These are phyloP conservation scores for Salvia hispanica DNA, from an alignment of 257 asterid genomes.

Conservation along the genomic window DNA sequence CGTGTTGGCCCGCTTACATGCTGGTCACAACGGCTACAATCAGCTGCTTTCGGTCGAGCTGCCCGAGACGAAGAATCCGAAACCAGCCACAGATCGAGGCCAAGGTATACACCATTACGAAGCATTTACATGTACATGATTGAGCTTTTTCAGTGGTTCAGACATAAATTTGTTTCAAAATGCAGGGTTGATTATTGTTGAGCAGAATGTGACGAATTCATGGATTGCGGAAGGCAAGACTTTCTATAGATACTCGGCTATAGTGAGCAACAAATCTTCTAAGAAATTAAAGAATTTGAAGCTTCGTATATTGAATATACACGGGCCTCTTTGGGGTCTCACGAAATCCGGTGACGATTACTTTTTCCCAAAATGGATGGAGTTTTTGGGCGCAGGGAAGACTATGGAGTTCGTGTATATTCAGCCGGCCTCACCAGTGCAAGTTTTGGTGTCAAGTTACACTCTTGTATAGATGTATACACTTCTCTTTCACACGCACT, in stretches of 20 bases:
- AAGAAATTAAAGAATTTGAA: constrained; percentile 46
- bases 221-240: constrained; percentile 41
- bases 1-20: constrained; percentile 40
- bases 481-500: neutral
- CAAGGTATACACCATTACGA: neutral
- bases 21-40: constrained; percentile 43
- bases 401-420: constrained; percentile 56
- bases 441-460: constrained; percentile 48
- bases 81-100: neutral
- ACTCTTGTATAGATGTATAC: constrained; percentile 31
- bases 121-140: too few species aligned
- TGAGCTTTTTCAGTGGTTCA: too few species aligned
- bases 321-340: constrained; percentile 68
- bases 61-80: constrained; percentile 1
- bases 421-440: constrained; percentile 49
- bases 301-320: constrained; percentile 45
- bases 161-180: too few species aligned
- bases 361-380: constrained; percentile 46
- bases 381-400: constrained; percentile 46
- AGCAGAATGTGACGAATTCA: constrained; percentile 37
- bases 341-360: constrained; percentile 42
- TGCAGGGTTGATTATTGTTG: constrained; percentile 24
- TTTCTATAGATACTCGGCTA: constrained; percentile 42
- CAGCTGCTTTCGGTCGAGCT: constrained; percentile 42
- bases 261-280: constrained; percentile 46